Conservation (phyloP, 2,329 filamentous ascomycete genomes). For the Raffaelea arxii region DNA sequence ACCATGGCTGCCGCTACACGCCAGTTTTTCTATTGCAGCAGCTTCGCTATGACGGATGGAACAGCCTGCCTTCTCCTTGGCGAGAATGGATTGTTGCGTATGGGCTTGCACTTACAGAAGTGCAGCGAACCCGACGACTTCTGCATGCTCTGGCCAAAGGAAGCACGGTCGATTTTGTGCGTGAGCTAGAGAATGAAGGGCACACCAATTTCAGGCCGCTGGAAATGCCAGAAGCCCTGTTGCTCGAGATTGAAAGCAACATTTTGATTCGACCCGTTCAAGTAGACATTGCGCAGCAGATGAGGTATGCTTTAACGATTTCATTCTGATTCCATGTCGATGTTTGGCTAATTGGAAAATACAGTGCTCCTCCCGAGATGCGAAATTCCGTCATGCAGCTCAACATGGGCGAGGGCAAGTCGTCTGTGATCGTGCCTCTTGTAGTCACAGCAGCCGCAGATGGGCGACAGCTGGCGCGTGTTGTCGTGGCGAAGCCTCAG, state of each 20-base stretch:
- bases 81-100: constrained; percentile 26
- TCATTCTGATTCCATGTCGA: background rate
- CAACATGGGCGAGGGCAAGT: constrained; percentile 66
- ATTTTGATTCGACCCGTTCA: constrained; percentile 53
- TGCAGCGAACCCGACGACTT: constrained; percentile 34
- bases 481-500: constrained; percentile 53
- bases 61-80: constrained; percentile 22
- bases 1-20: constrained; percentile 18
- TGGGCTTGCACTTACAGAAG: constrained; percentile 26
- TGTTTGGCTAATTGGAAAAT: background rate
- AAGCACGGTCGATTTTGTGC: constrained; percentile 22
- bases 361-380: constrained; percentile 16
- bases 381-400: constrained; percentile 51
- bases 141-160: constrained; percentile 14
- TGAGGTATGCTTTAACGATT: constrained; percentile 27
- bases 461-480: constrained; percentile 37
- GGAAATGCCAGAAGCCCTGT: constrained; percentile 46
- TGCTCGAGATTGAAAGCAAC: constrained; percentile 55
- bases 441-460: constrained; percentile 45
- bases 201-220: constrained; percentile 45
- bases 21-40: constrained; percentile 25
- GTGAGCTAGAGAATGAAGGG: constrained; percentile 38
- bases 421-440: constrained; percentile 59
- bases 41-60: constrained; percentile 19
- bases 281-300: constrained; percentile 43